Percentiles rank a stretch among this genome's conserved stretches.
These are phyloP conservation scores for Austroboletus eburneus DNA, from an alignment of 768 basidiomycete genomes.

Conservation along the genomic window DNA sequence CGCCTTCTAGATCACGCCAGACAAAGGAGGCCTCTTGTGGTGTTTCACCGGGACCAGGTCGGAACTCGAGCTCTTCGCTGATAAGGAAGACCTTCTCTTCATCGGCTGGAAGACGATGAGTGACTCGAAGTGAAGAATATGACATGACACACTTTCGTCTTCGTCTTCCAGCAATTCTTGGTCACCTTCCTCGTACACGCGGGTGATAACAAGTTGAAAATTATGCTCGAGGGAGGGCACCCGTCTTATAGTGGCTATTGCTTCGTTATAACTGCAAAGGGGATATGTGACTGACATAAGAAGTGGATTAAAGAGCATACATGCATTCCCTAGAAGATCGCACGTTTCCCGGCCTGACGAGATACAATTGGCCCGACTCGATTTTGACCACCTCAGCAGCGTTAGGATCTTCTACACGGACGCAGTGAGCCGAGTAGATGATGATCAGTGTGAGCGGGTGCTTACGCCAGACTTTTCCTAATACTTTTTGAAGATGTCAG, in stretches of 20 bases:
- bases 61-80: constrained; percentile 85
- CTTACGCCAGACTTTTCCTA: constrained; percentile 95
- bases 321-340: constrained; percentile 96
- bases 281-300: constrained; percentile 2
- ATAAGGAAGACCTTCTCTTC: constrained; percentile 93
- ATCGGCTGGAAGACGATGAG: constrained; percentile 55
- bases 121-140: background rate
- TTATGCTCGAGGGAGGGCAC: constrained; percentile 71
- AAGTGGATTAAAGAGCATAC: constrained; percentile 43
- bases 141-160: constrained; percentile 65
- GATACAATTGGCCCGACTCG: constrained; percentile 84
- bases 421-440: constrained; percentile 23
- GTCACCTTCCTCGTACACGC: constrained; percentile 96
- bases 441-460: constrained; percentile 23
- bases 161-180: constrained; percentile 93
- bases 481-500: constrained; percentile 47
- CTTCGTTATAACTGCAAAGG: constrained; percentile 79
- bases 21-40: constrained; percentile 79
- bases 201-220: constrained; percentile 91
- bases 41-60: constrained; percentile 61
- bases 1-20: constrained; percentile 91
- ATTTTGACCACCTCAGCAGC: constrained; percentile 95
- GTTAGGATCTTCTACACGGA: constrained; percentile 77
- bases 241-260: constrained; percentile 89
- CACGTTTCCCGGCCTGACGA: constrained; percentile 87